These are phyloP conservation scores for Lizanozyma gosingica DNA, from an alignment of 1,139 yeast genomes.

Conservation along the genomic window DNA sequence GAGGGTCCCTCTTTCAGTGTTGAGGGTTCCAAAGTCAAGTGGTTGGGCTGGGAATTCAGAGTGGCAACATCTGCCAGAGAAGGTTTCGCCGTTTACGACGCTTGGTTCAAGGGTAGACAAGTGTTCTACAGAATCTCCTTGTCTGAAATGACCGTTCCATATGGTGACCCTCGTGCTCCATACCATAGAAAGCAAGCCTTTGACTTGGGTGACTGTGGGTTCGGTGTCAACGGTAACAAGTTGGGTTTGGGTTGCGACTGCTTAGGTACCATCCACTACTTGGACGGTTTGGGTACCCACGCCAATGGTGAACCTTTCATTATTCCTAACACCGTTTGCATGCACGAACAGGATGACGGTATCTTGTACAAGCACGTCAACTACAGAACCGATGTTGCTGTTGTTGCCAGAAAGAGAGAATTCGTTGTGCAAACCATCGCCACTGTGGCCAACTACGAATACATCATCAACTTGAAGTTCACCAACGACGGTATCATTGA, in stretches of 20 bases:
- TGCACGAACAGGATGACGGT: constrained; percentile 88
- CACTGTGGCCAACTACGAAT: constrained; percentile 87
- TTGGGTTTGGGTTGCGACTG: constrained; percentile 82
- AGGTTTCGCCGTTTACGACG: constrained; percentile 75
- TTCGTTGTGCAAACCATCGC: constrained; percentile 80
- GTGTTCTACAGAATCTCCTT: constrained; percentile 69
- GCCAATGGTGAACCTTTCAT: constrained; percentile 57
- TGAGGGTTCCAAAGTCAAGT: constrained; percentile 54
- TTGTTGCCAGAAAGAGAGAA: constrained; percentile 79
- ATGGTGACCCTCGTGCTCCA: constrained; percentile 87
- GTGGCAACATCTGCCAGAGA: constrained; percentile 72
- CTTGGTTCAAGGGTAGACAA: constrained; percentile 73
- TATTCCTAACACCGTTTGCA: constrained; percentile 69
- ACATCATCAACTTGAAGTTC: constrained; percentile 67
- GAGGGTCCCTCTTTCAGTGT: constrained; percentile 78
- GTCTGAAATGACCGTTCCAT: constrained; percentile 89
- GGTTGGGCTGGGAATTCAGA: constrained; percentile 92
- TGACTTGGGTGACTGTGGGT: constrained; percentile 88
- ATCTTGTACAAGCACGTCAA: constrained; percentile 77
- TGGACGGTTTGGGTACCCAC: constrained; percentile 57
- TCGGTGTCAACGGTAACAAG: constrained; percentile 71
- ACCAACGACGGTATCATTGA: constrained; percentile 80
- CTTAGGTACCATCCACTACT: constrained; percentile 75
- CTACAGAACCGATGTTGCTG: constrained; percentile 66
- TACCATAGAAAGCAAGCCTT: constrained; percentile 89